Evolutionary conservation across 331 rosid genomes (phyloP).

Genomic region (Spiraea crenata): DNA sequence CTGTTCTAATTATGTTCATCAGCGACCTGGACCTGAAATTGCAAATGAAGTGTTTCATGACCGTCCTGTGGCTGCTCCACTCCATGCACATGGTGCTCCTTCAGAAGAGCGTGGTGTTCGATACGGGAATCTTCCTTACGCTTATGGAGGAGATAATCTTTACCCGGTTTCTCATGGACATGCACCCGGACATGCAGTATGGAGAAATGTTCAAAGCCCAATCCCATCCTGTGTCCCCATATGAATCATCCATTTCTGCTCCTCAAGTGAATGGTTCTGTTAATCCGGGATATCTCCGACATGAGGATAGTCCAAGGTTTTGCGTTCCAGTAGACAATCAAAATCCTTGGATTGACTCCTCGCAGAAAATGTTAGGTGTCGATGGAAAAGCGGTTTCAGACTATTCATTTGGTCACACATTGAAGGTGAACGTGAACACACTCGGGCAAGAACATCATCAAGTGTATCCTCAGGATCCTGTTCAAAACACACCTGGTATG

Average conservation of each 20-base stretch:
- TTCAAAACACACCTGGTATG: conserved; percentile 38
- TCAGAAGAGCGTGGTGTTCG: conserved; percentile 61
- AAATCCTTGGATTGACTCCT: conserved; percentile 63
- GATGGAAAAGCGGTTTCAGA: conserved; percentile 59
- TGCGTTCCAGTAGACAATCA: conserved; percentile 55
- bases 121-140: conserved; percentile 56
- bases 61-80: conserved; percentile 47
- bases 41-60: conserved; percentile 68
- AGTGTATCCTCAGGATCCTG: conserved; percentile 30
- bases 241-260: conserved; percentile 51
- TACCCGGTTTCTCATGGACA: conserved; percentile 55
- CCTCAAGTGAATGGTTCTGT: conserved; percentile 57
- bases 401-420: conserved; percentile 44
- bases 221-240: conserved; percentile 53
- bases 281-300: conserved; percentile 52
- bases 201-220: conserved; percentile 65
- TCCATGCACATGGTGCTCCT: conserved; percentile 49
- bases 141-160: conserved; percentile 64
- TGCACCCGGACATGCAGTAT: conserved; percentile 47
- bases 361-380: conserved; percentile 55
- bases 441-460: conserved; percentile 52
- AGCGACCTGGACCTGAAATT: conserved; percentile 55
- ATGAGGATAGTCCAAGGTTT: conserved; percentile 61
- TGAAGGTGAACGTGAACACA: conserved; percentile 39
- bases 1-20: conserved; percentile 57